Evolutionary conservation across 441 rosid genomes (phyloP).

Genomic region (Croton laevigatus): DNA sequence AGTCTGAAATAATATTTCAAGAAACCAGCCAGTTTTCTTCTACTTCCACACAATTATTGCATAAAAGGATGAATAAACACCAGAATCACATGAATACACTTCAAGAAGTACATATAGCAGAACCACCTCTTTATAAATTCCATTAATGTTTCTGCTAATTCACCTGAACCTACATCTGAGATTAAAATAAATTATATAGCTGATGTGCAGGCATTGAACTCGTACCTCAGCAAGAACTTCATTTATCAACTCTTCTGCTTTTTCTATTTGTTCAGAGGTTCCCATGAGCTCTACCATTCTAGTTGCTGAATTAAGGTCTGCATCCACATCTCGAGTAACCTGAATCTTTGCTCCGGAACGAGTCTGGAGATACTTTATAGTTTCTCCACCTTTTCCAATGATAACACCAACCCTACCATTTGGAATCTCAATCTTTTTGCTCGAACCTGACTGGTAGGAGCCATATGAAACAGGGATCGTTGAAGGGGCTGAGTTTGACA

Average conservation of each 20-base stretch:
- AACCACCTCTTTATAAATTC: neutral
- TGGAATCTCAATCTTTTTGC: slow-evolving; percentile 89
- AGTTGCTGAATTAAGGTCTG: slow-evolving; percentile 63
- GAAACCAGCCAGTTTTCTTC: neutral
- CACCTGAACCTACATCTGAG: neutral
- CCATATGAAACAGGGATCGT: slow-evolving; percentile 70
- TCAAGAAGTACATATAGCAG: neutral
- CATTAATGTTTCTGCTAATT: neutral
- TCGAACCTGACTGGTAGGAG: slow-evolving; percentile 56
- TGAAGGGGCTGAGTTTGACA: slow-evolving; percentile 40
- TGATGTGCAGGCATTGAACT: neutral
- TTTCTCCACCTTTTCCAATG: slow-evolving; percentile 96
- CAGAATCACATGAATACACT: neutral
- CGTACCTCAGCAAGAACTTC: slow-evolving; percentile 89
- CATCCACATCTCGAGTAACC: slow-evolving; percentile 91
- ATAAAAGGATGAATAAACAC: neutral
- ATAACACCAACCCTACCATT: slow-evolving; percentile 95
- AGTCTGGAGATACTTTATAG: slow-evolving; percentile 85
- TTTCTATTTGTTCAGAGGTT: slow-evolving; percentile 73
- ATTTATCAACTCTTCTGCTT: slow-evolving; percentile 82
- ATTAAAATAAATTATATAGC: neutral
- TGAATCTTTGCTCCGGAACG: slow-evolving; percentile 99
- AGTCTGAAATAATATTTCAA: neutral
- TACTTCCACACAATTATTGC: neutral
- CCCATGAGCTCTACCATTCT: slow-evolving; percentile 86